These are phyloP conservation scores for Lippia alba DNA, from an alignment of 305 asterid genomes.

Conservation along the genomic window DNA sequence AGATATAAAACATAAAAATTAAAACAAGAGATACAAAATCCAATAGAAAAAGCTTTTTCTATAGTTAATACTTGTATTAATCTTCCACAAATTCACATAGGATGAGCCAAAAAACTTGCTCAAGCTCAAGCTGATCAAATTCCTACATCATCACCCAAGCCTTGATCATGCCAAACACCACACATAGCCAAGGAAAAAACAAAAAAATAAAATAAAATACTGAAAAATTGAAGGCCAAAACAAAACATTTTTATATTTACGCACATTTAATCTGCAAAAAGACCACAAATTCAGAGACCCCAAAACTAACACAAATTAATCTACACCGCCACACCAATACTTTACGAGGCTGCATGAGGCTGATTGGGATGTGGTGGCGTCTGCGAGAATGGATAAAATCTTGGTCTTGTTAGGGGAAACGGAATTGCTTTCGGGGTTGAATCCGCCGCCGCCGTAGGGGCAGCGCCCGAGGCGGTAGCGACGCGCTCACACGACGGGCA, in stretches of 20 bases:
- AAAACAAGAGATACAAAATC: no score
- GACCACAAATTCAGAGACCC: conserved; percentile 2
- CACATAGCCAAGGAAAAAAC: conserved; percentile 14
- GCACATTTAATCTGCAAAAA: conserved; percentile 25
- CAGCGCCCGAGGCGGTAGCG: conserved; percentile 41
- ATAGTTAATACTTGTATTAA: conserved; percentile 10
- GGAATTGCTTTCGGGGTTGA: conserved; percentile 43
- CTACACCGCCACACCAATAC: background rate
- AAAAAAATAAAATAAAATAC: background rate
- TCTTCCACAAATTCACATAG: conserved; percentile 40
- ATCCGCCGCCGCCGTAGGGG: conserved; percentile 41
- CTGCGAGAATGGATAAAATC: conserved; percentile 59
- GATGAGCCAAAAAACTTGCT: conserved; percentile 46
- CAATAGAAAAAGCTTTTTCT: background rate
- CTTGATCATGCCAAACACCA: conserved; percentile 36
- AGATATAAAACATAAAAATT: no score
- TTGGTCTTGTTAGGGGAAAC: conserved; percentile 56
- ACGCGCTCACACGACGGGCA: conserved; percentile 89
- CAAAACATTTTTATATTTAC: conserved; percentile 39
- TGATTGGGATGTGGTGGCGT: conserved; percentile 50
- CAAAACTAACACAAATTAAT: background rate
- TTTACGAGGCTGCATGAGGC: conserved; percentile 60
- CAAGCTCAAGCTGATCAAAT: conserved; percentile 26
- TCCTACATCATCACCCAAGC: conserved; percentile 31
- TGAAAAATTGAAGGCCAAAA: background rate